Percentiles rank a stretch among this genome's conserved stretches.
Conservation (phyloP, 2,329 filamentous ascomycete species). For the Samsoniella hepiali region DNA sequence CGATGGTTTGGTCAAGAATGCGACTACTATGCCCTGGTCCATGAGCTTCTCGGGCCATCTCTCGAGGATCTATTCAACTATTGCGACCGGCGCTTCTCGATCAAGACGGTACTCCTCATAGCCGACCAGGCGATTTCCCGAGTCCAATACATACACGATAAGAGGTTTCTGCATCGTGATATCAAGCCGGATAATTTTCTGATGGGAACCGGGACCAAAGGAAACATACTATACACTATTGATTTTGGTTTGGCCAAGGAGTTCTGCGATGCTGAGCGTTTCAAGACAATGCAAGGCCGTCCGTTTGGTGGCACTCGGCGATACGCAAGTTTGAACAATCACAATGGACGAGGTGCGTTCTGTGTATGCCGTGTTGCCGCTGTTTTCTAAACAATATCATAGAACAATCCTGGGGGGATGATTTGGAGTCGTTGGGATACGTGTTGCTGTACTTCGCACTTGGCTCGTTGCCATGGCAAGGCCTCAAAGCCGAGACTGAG, state of each 20-base stretch:
- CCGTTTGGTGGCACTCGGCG: constrained; percentile 20
- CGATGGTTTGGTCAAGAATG: constrained; percentile 23
- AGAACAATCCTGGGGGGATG: constrained; percentile 70
- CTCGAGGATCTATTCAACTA: constrained; percentile 59
- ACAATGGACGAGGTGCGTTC: constrained; percentile 23
- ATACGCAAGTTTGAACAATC: constrained; percentile 25
- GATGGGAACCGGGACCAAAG: constrained; percentile 23
- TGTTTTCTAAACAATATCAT: no score
- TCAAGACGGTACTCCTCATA: constrained; percentile 26
- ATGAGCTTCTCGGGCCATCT: constrained; percentile 51
- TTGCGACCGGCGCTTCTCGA: constrained; percentile 23
- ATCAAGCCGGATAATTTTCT: constrained; percentile 26
- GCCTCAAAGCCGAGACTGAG: constrained; percentile 68
- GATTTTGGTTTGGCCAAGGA: constrained; percentile 24
- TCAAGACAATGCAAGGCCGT: constrained; percentile 1
- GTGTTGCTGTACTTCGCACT: no score
- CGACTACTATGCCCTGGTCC: constrained; percentile 25
- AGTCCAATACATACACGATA: constrained; percentile 21
- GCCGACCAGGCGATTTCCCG: constrained; percentile 24
- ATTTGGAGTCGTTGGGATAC: no score
- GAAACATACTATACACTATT: constrained; percentile 23
- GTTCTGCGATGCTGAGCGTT: constrained; percentile 9
- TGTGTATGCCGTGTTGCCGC: not conserved
- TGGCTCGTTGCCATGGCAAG: no score
- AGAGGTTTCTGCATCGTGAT: constrained; percentile 23